Evolutionary conservation across 2,329 filamentous ascomycete species (phyloP).

Genomic region (Neonectria coccinea): DNA sequence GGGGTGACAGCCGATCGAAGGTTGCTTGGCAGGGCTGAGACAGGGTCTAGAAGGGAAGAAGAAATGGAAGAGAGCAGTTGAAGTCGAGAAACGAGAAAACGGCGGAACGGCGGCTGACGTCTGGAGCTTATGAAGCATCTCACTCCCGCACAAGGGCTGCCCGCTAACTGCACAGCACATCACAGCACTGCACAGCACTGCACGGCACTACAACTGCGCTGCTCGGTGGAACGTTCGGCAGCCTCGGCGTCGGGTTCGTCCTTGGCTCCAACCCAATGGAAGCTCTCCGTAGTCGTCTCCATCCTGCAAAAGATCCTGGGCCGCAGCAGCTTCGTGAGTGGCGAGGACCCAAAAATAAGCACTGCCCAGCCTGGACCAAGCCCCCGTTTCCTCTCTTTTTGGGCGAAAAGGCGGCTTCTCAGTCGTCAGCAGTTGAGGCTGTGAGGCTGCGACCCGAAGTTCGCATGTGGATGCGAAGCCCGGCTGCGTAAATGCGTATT

Average conservation of each 20-base stretch:
- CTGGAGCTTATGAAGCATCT: slow-evolving; percentile 14
- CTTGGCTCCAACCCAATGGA: background rate
- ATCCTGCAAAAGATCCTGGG: background rate
- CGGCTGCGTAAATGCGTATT: slow-evolving; percentile 1
- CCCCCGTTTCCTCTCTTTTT: too few relatives aligned
- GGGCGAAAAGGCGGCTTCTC: too few relatives aligned
- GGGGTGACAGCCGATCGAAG: slow-evolving; percentile 11
- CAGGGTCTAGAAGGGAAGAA: slow-evolving; percentile 6
- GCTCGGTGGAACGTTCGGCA: slow-evolving; percentile 13
- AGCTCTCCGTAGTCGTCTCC: background rate
- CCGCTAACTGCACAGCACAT: slow-evolving; percentile 4
- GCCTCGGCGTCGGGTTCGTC: slow-evolving; percentile 25
- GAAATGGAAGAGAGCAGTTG: background rate
- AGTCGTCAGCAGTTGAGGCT: slow-evolving; percentile 40
- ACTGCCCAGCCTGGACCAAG: slow-evolving; percentile 14
- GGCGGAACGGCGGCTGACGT: background rate
- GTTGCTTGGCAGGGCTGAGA: slow-evolving; percentile 28
- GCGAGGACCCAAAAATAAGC: slow-evolving; percentile 41
- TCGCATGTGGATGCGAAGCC: slow-evolving; percentile 23
- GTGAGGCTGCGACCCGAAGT: slow-evolving; percentile 14
- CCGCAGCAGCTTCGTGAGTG: slow-evolving; percentile 32
- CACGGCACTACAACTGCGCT: too few relatives aligned
- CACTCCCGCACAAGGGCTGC: slow-evolving; percentile 18
- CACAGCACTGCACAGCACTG: too few relatives aligned
- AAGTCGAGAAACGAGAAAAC: background rate